Evolutionary conservation across 2,329 filamentous ascomycete species (phyloP), one percentile per base, ranked within the genome.

Genomic region (Fusarium sp.): DNA sequence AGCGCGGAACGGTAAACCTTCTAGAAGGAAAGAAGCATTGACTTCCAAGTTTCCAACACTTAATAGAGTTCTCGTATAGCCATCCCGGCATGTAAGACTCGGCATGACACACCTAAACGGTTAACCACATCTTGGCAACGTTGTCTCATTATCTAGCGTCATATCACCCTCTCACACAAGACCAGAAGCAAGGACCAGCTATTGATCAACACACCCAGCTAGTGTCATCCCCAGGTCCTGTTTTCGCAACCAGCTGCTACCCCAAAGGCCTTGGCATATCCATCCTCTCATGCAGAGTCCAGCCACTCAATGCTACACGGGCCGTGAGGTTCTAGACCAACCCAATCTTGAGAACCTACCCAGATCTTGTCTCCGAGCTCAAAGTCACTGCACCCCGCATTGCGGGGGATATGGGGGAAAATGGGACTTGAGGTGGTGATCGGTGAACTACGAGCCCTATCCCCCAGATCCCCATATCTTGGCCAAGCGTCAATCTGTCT

Each of bases 241-340:
- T 30, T 55, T 38, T 39, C 30, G 21, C 44, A 30, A 43, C 53
- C 21, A 40, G 34, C 7, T 46, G 23, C 57, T 44, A 57, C 46
- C 42, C 58, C 51, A 30, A 62, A 47, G 30, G 20, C 15, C 47
- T 51, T 47, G 44, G 46, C 52, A n/a, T 43, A 36, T 23, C 46
- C 42, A 49, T 49, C 14, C 24, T 20, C 19, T n/a, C 17, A n/a
- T n/a, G 34, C 34, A 36, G 12, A 34, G 23, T 15, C 12, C 30
- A 47, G 23, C 21, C 20, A 43, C 14, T 24, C 21, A 36, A 6
- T n/a, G 5, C 34, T 36, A 23, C 47, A 24, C 28, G 51, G 46
- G 21, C 23, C 8, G 23, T 40, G 46, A 7, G 36, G 55, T 64
- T 52, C 65, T 48, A 66, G 65, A 68, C 60, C 56, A 62, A 68